Evolutionary conservation across 2,329 filamentous ascomycete species (phyloP), one percentile per base, ranked within the genome.

Genomic region (Pseudogymnoascus verrucosus): DNA sequence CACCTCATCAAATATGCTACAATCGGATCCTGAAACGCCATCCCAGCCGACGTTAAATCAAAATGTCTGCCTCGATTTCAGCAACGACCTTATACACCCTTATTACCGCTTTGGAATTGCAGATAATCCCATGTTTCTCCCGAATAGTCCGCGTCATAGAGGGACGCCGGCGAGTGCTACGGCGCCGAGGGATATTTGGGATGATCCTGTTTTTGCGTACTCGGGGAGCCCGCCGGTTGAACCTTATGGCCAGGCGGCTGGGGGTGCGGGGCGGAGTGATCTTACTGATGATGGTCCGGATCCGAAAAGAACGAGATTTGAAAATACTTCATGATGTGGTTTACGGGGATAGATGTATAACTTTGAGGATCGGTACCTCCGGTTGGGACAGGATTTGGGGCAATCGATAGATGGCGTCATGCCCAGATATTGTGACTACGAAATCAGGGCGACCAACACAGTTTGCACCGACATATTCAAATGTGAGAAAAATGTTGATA

Each of bases 161-260:
- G 51, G 51, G 51, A 57, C 28, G 10, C 28, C 51, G 0, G 51
- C 51, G n/a, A 57, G 28, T 19, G 51, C 51, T 3, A 36, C 16
- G 28, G 28, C 28, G 4, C 51, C 51, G 11, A 57, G 51, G 51
- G 51, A 57, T 57, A 57, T 57, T 14, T 57, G 51, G 51, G 51
- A 57, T 57, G 51, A 57, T 57, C 51, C 51, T 19, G 28, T 57
- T 12, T 57, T 57, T 57, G 51, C 51, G n/a, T 57, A 57, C 26
- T 57, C 51, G 7, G 51, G 51, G 14, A 57, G 51, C 16, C 51
- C 51, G 4, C 51, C 51, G 5, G 51, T 12, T 7, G 28, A 57
- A 5, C 28, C 28, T 19, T 3, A 21, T 34, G 5, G 16, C 28
- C 51, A 57, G 28, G 8, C 28, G 2, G 7, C 51, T 12, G 28